These are phyloP conservation scores for Trametes elegans DNA, from an alignment of 768 basidiomycete genomes.

Conservation along the genomic window DNA sequence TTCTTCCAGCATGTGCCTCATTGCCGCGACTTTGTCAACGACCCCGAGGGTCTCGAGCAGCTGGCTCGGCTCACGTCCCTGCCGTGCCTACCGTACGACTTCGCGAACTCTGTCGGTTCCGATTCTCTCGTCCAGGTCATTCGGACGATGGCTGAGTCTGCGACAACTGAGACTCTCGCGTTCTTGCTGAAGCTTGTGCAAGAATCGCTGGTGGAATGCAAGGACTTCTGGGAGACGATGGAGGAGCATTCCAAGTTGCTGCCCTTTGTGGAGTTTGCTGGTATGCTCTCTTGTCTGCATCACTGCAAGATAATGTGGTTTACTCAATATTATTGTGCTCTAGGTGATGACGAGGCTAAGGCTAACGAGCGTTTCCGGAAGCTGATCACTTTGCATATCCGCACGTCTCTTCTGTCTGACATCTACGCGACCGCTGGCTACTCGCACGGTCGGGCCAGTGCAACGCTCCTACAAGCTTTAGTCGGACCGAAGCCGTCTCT, in stretches of 20 bases:
- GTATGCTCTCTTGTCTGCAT: constrained; percentile 14
- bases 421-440: constrained; percentile 83
- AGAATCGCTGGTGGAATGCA: constrained; percentile 65
- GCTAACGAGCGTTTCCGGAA: constrained; percentile 68
- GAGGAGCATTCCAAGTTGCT: constrained; percentile 59
- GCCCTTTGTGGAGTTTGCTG: constrained; percentile 59
- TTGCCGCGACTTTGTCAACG: constrained; percentile 83
- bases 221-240: constrained; percentile 63
- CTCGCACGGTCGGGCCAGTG: constrained; percentile 74
- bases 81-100: constrained; percentile 88
- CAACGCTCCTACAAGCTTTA: constrained; percentile 71
- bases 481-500: constrained; percentile 56
- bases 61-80: constrained; percentile 77
- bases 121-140: constrained; percentile 88
- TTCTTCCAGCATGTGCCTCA: constrained; percentile 90
- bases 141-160: constrained; percentile 84
- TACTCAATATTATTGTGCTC: not conserved
- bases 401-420: constrained; percentile 81
- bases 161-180: constrained; percentile 71
- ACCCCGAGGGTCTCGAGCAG: constrained; percentile 68
- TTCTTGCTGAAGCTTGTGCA: constrained; percentile 71
- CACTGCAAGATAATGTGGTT: too few relatives aligned
- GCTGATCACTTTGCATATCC: constrained; percentile 73
- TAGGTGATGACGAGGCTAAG: constrained; percentile 43
- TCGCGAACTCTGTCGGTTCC: constrained; percentile 79